A percentile compares a stretch with the other conserved stretches of the same genome.
Evolutionary conservation across 2,329 filamentous ascomycete species (phyloP).

Genomic region (Cadophora sp.): DNA sequence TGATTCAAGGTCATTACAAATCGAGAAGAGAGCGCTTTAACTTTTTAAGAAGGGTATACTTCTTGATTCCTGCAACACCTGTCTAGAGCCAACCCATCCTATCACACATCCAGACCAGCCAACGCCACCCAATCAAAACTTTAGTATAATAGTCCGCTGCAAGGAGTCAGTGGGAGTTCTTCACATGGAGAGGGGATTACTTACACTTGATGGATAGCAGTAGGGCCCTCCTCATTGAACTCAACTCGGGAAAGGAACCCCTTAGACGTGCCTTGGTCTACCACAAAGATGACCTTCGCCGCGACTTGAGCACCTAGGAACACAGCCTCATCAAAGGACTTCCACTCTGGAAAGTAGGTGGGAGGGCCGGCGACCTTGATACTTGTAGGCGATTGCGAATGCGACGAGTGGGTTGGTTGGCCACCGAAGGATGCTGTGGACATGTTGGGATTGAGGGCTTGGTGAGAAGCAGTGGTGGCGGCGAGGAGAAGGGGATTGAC

Average conservation of each 20-base stretch:
- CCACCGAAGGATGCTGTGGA: constrained; percentile 47
- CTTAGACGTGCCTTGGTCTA: constrained; percentile 67
- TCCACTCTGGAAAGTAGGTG: constrained; percentile 74
- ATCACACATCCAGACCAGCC: constrained; percentile 21
- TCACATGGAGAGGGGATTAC: constrained; percentile 14
- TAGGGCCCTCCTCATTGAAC: constrained; percentile 46
- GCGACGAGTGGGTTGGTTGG: constrained; percentile 62
- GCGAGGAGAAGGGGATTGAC: constrained; percentile 93
- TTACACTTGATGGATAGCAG: constrained; percentile 47
- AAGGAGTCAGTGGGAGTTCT: background rate
- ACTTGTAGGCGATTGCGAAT: constrained; percentile 72
- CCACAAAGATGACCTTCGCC: constrained; percentile 73
- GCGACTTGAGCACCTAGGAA: constrained; percentile 78
- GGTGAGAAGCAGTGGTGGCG: constrained; percentile 72
- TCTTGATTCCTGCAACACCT: constrained; percentile 20
- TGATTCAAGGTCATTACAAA: background rate
- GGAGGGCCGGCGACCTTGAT: constrained; percentile 71
- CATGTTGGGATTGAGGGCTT: constrained; percentile 46
- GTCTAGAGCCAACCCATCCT: constrained; percentile 15
- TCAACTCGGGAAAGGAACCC: constrained; percentile 69
- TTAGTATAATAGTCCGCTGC: constrained; percentile 28
- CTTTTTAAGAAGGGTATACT: constrained; percentile 26
- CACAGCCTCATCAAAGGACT: constrained; percentile 63
- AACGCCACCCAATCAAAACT: constrained; percentile 3
- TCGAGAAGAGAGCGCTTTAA: background rate